Base-by-base conservation (phyloP, 139 green algal species). In the Chlorella sp. region DNA sequence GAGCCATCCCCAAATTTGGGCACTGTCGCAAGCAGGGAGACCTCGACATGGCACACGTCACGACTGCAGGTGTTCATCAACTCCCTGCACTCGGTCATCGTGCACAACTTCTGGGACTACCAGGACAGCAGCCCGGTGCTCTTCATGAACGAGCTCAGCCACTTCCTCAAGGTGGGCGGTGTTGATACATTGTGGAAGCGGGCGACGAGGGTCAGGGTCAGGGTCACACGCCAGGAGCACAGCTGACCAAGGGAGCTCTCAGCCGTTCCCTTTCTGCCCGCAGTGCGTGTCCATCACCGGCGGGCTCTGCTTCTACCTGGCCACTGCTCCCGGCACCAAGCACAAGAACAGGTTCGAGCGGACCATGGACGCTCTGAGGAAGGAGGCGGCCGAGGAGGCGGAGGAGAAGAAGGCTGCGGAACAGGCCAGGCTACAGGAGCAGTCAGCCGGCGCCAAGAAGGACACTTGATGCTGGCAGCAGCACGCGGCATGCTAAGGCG, bases 101-200 rank as follows among this genome's bases (percentile, higher is more conserved):
- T 69, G n/a, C 65, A 82, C 61, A 76, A 82, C 26, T 85, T 85
- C 61, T 85, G 80, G 80, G 61, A 72, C 22, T 65, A 78, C 59
- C 42, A 10, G n/a, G n/a, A 24, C 42, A 55, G 42, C 62, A 64
- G 2, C 49, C 64, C 4, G 62, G 5, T n/a, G 61, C 27, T 30
- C 35, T 72, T 26, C 49, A 49, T 3, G 29, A 63, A 31, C 75
- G 80, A n/a, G 73, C 71, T 5, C 71, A 77, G 35, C 1, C 62
- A 75, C 2, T 85, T 85, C 49, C 62, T 85, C 26, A 79, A 82
- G 75, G 80, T 76, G 62, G 27, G 51, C 4, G 17, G n/a, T 2
- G 10, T 32, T 2, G 31, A 4, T 35, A 1, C 2, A 33, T 1
- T 51, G 1, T 24, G 32, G n/a, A 32, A 66, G 14, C 5, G 5